Percentiles rank a stretch among this genome's conserved stretches.
phyloP scores from a whole-genome alignment of 257 asterid species.

The Gentiana straminea region DNA sequence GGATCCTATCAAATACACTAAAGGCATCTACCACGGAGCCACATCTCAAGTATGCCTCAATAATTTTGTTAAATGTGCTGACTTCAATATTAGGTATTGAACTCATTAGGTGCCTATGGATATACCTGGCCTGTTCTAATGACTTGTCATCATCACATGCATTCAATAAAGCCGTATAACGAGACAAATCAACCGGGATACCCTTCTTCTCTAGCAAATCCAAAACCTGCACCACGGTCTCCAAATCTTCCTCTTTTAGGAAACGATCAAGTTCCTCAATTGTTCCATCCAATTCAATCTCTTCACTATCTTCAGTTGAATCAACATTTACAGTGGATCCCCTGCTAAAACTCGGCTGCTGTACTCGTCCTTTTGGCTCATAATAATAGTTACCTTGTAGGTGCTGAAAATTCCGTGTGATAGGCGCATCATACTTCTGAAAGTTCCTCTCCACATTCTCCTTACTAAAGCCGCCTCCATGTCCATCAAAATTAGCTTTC shows the following conservation, averaged over 20 bases:
- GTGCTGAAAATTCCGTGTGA: conserved; percentile 14
- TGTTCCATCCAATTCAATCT: conserved; percentile 16
- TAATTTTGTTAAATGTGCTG: conserved; percentile 42
- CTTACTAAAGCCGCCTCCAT: conserved; percentile 14
- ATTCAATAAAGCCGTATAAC: conserved; percentile 40
- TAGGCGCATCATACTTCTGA: conserved; percentile 11
- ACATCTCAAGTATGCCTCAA: conserved; percentile 62
- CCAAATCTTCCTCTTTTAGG: conserved; percentile 36
- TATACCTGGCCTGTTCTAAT: conserved; percentile 45
- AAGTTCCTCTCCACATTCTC: conserved; percentile 13
- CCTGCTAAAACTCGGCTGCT: conserved; percentile 17
- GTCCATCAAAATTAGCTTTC: conserved; percentile 10
- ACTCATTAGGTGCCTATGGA: conserved; percentile 49
- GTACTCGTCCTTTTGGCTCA: conserved; percentile 13
- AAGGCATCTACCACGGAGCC: conserved; percentile 64
- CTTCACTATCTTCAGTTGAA: conserved; percentile 17
- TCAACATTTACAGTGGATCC: conserved; percentile 15
- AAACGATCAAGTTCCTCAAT: conserved; percentile 50
- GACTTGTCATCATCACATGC: conserved; percentile 57
- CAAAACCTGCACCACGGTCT: conserved; percentile 52
- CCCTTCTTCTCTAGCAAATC: conserved; percentile 34
- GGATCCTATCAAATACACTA: conserved; percentile 50
- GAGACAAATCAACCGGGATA: conserved; percentile 40
- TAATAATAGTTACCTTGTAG: conserved; percentile 5
- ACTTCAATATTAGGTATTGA: conserved; percentile 35